Percentiles rank a stretch among this genome's conserved stretches.
phyloP scores from a whole-genome alignment of 345 rosid species.

The Eucalyptus fibrosa region DNA sequence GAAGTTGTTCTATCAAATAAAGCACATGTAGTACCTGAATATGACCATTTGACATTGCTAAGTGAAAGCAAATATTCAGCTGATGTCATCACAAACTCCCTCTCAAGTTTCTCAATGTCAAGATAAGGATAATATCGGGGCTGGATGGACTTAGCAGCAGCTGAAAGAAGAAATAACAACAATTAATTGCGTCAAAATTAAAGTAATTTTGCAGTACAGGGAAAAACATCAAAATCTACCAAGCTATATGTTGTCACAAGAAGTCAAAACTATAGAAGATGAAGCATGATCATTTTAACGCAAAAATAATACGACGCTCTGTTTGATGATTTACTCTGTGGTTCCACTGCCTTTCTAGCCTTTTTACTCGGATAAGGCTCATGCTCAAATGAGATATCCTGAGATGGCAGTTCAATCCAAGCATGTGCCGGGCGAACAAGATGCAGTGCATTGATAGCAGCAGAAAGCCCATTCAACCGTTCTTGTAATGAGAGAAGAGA shows the following conservation, averaged over 20 bases:
- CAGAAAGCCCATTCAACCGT: slow-evolving; percentile 83
- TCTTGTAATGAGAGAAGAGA: slow-evolving; percentile 49
- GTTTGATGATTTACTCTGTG: slow-evolving; percentile 28
- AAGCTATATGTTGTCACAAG: background rate
- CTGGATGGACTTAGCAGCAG: slow-evolving; percentile 23
- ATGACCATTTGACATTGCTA: slow-evolving; percentile 54
- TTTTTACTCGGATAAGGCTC: slow-evolving; percentile 60
- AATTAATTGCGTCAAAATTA: background rate
- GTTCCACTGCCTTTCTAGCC: slow-evolving; percentile 43
- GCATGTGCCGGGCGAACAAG: slow-evolving; percentile 79
- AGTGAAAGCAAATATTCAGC: slow-evolving; percentile 76
- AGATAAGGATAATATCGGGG: slow-evolving; percentile 30
- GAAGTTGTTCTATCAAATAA: background rate
- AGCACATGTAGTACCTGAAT: slow-evolving; percentile 29
- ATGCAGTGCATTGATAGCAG: slow-evolving; percentile 78
- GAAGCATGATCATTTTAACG: background rate
- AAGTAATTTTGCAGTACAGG: background rate
- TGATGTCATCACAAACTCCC: slow-evolving; percentile 67
- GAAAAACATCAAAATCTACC: background rate
- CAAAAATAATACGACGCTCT: background rate
- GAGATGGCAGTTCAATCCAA: slow-evolving; percentile 68
- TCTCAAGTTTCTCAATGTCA: slow-evolving; percentile 60
- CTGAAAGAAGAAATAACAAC: slow-evolving; percentile 7
- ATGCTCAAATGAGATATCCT: slow-evolving; percentile 15
- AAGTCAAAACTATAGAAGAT: background rate